Evolutionary conservation across 768 basidiomycete genomes (phyloP), one percentile per base, ranked within the genome.

Genomic region (Lentinula boryana): DNA sequence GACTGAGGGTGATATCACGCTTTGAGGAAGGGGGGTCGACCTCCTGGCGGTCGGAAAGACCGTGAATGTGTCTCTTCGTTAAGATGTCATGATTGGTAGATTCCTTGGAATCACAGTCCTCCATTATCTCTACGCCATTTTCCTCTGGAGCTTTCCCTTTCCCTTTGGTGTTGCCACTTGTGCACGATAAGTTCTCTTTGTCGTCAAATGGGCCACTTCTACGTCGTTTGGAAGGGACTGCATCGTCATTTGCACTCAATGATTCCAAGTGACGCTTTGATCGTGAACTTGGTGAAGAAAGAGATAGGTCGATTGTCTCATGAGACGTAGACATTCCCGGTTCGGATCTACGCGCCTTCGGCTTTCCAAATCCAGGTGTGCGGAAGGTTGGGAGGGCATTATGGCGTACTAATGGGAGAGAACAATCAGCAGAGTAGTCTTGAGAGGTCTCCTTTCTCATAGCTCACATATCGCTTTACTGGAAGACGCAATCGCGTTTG

Each of bases 321-420:
- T 10, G 21, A 12, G 46, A 21, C 18, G 33, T 35, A 57, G 61
- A 51, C 6, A 12, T 43, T n/a, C 41, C 31, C 48, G 65, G 53
- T 63, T 61, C 36, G 52, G 46, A 33, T 53, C 63, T 52, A 18
- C 59, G 60, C 7, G 61, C 18, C 15, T 63, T 38, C 40, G 68
- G 58, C 66, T 74, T 76, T 50, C 66, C 65, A 62, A 79, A 80
- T 4, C 77, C 77, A 4, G 82, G 75, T 0, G 82, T 81, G 1
- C 78, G 76, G 63, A 82, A 80, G 1, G 78, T 71, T 0, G 79
- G 72, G 2, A 80, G 70, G 2, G 66, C 32, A 31, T 70, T 21
- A 53, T 59, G 62, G 43, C 60, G 68, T 72, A 18, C 65, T 71
- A n/a, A 49, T 72, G 76, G 56, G 48, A 40, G 8, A 27, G 48